Evolutionary conservation across 345 rosid species (phyloP), one percentile per base, ranked within the genome.

Genomic region (Crucihimalaya himalaica): DNA sequence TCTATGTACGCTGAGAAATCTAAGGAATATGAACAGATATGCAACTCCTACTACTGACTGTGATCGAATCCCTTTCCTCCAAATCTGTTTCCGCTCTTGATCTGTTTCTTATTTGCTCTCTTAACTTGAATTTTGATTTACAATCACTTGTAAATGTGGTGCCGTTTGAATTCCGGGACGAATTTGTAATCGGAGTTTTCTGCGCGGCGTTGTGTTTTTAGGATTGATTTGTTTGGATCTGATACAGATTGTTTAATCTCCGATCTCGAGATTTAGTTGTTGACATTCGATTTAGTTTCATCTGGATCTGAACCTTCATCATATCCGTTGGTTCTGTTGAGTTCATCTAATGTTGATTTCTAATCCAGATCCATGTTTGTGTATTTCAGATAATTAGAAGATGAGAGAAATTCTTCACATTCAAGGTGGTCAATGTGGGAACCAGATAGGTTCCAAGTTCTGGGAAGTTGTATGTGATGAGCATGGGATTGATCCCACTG

Each of bases 391-490:
- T 14, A 40, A 12, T 2, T n/a, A 43, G 28, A 86, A 80, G 76
- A 89, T 89, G 91, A 86, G 95, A 39, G 91, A 89, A 75, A 89
- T 89, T 76, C 89, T 89, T 66, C 94, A 89, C 74, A 81, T 89
- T 32, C 94, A 89, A 72, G 91, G 86, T 13, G 91, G 94, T 25
- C 94, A 89, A 29, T 89, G 94, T 53, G 91, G 94, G 16, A 89
- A 89, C 85, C 94, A 89, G 69, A 89, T 89, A 8, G 94, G 94
- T 43, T 86, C 94, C 11, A 88, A 88, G 69, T 88, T 88, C 82
- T 88, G 94, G 94, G 94, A 88, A 74, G 94, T 88, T 14, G 86
- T 88, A 0, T 88, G 94, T n/a, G 83, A 87, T 4, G 95, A 89
- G 73, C 95, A 89, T 40, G 95, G 95, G 21, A 87, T 89, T 63